Evolutionary conservation across 441 rosid genomes (phyloP).

Genomic region (Jatropha podagrica): DNA sequence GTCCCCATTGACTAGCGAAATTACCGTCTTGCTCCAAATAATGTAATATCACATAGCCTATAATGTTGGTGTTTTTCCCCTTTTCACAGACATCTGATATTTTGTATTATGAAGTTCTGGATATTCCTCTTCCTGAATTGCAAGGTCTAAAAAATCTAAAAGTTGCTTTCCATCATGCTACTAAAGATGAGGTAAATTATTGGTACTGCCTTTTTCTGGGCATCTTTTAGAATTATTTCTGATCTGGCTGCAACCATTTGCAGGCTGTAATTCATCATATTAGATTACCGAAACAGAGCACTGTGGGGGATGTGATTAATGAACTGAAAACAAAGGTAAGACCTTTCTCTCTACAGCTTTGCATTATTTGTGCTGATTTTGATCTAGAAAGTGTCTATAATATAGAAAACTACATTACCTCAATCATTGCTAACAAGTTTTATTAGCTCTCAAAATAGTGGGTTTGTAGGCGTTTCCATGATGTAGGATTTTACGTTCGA

Average conservation of each 20-base stretch:
- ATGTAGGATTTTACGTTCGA: neutral
- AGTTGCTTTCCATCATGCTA: slow-evolving; percentile 87
- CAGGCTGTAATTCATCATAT: slow-evolving; percentile 84
- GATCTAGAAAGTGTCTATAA: neutral
- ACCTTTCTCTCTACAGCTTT: neutral
- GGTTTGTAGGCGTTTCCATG: neutral
- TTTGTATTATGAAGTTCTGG: slow-evolving; percentile 93
- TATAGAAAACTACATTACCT: neutral
- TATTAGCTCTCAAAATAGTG: neutral
- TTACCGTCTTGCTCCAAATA: slow-evolving; percentile 11
- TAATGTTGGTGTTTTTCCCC: slow-evolving; percentile 21
- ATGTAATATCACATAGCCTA: neutral
- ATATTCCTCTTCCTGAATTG: slow-evolving; percentile 94
- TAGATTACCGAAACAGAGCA: slow-evolving; percentile 95
- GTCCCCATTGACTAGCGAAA: slow-evolving; percentile 20
- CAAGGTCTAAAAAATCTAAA: slow-evolving; percentile 91
- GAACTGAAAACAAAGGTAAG: slow-evolving; percentile 84
- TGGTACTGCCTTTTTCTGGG: slow-evolving; percentile 15
- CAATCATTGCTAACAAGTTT: neutral
- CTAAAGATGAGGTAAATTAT: slow-evolving; percentile 69
- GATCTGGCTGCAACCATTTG: slow-evolving; percentile 22
- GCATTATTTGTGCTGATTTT: neutral
- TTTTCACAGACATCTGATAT: slow-evolving; percentile 80
- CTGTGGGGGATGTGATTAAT: slow-evolving; percentile 82
- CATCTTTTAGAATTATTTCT: slow-evolving; percentile 9